phyloP scores from a whole-genome alignment of 2,329 filamentous ascomycete genomes.

The Dactylellina sp. region DNA sequence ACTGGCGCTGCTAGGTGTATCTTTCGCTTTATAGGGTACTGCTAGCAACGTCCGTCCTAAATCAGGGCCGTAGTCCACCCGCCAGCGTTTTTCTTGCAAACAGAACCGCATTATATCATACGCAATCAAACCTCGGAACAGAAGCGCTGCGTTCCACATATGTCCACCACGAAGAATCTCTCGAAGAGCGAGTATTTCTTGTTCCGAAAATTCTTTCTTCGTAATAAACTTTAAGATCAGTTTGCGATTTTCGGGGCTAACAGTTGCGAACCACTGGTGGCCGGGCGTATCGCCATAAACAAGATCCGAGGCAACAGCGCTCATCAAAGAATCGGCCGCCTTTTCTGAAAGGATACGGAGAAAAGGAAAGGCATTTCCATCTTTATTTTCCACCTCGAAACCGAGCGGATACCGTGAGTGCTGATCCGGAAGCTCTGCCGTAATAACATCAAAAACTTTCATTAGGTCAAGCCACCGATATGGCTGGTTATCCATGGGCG shows the following conservation, averaged over 20 bases:
- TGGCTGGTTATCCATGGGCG: slow-evolving; percentile 68
- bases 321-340: slow-evolving; percentile 62
- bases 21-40: slow-evolving; percentile 73
- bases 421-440: slow-evolving; percentile 61
- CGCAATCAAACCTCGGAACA: slow-evolving; percentile 71
- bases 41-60: slow-evolving; percentile 66
- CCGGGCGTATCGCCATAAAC: slow-evolving; percentile 65
- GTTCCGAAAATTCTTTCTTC: slow-evolving; percentile 59
- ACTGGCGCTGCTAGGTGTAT: slow-evolving; percentile 68
- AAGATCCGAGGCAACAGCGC: slow-evolving; percentile 61
- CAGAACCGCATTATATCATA: slow-evolving; percentile 69
- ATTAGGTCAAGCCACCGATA: slow-evolving; percentile 72
- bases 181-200: slow-evolving; percentile 64
- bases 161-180: slow-evolving; percentile 56
- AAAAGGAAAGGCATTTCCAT: slow-evolving; percentile 65
- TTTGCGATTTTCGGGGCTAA: slow-evolving; percentile 62
- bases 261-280: slow-evolving; percentile 64
- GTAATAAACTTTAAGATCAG: slow-evolving; percentile 67
- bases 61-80: slow-evolving; percentile 74
- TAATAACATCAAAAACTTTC: slow-evolving; percentile 67
- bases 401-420: slow-evolving; percentile 62
- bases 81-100: slow-evolving; percentile 72
- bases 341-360: slow-evolving; percentile 66
- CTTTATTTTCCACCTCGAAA: slow-evolving; percentile 65
- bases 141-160: slow-evolving; percentile 64